Evolutionary conservation across 208 protist genomes (phyloP).

Genomic region (Herpetomonas muscarum): DNA sequence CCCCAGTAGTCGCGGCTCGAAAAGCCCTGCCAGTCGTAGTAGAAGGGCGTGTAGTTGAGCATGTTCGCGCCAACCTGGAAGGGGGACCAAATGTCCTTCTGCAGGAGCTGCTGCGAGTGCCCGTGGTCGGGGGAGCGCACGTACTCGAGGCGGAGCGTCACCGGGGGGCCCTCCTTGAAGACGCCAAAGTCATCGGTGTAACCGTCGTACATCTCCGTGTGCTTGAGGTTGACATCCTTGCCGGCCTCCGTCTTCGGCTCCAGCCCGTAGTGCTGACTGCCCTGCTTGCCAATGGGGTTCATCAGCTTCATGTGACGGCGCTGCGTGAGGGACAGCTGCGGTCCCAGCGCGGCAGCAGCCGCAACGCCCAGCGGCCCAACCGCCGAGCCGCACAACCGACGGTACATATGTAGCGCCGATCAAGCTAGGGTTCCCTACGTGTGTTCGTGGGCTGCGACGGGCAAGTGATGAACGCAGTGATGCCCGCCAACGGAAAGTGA

Average conservation of each 20-base stretch:
- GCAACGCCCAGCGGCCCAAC: neutral
- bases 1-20: conserved; percentile 87
- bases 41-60: conserved; percentile 88
- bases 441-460: no score
- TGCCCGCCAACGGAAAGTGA: no score
- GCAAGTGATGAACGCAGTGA: no score
- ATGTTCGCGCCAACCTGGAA: conserved; percentile 86
- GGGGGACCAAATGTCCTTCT: conserved; percentile 90
- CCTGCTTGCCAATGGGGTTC: conserved; percentile 79
- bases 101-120: conserved; percentile 74
- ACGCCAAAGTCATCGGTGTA: conserved; percentile 92
- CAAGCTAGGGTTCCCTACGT: no score
- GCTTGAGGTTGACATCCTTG: conserved; percentile 84
- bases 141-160: conserved; percentile 86
- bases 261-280: conserved; percentile 83
- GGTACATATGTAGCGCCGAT: no score
- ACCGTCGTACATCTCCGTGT: conserved; percentile 92
- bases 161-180: conserved; percentile 89
- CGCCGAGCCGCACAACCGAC: neutral
- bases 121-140: conserved; percentile 84
- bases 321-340: neutral
- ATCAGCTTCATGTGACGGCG: conserved; percentile 64
- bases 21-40: conserved; percentile 88
- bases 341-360: neutral
- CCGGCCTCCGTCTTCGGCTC: conserved; percentile 84